Base-by-base conservation (phyloP, 2,329 filamentous ascomycete species). In the Hypomyces perniciosus region DNA sequence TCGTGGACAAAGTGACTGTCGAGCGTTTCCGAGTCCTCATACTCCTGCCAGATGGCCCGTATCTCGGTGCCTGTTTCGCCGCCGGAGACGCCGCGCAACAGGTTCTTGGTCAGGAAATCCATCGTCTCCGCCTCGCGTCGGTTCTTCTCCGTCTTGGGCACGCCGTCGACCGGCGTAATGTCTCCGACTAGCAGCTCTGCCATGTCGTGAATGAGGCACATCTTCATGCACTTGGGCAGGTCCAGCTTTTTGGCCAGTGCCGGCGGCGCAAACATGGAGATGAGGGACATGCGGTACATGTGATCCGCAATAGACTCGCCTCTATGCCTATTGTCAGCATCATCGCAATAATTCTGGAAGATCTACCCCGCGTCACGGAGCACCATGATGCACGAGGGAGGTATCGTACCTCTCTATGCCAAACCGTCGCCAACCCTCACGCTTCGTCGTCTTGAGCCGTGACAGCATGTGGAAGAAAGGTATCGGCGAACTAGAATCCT, bases 241-340 rank as follows among this genome's bases (percentile, higher is more conserved):
- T 97, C 86, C 62, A 97, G 76, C 37, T 79, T 80, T 1, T 81
- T 71, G 2, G 83, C 77, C 8, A 96, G 80, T 1, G 85, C 72
- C 0, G 88, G 78, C 2, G 93, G 92, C 2, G 90, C 90, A 57
- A 96, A 81, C 84, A 99, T 88, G 57, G 89, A 90, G 68, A 99
- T 90, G 59, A 99, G 81, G 45, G 91, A 90, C 93, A 99, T 99
- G 72, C 93, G 90, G 72, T 97, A 99, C 93, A 99, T 99, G 78
- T 99, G 93, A 73, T 99, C 93, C 48, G 89, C 81, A 65, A 99
- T 96, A 2, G 90, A 95, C 70, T 99, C 93, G 66, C 89, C 87
- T 52, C 79, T 84, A 56, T 5, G 33, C 30, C 31, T 2, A 37
- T 50, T 40, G 39, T 56, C 54, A 20, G 20, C 20, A 20, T 20